These are phyloP conservation scores for Fusarium drepaniforme DNA, from an alignment of 2,329 filamentous ascomycete species.

Conservation along the genomic window DNA sequence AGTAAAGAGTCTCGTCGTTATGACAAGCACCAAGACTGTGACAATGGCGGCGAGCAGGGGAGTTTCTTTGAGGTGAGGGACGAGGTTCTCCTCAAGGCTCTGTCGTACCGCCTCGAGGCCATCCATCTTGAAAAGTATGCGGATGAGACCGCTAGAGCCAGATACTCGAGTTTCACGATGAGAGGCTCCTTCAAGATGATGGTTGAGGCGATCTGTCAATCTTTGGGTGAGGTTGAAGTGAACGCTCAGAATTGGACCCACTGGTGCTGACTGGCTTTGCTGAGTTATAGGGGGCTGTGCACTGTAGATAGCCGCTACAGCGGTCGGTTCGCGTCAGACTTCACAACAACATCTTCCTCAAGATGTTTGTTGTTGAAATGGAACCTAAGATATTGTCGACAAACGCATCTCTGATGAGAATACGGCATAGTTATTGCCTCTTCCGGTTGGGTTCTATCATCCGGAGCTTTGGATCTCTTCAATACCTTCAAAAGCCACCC, in stretches of 20 bases:
- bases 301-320: constrained; percentile 19
- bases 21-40: constrained; percentile 42
- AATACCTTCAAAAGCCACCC: neutral
- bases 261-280: constrained; percentile 29
- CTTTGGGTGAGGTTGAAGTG: constrained; percentile 14
- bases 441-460: neutral
- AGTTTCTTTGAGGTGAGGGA: constrained; percentile 39
- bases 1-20: constrained; percentile 43
- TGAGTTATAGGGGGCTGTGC: constrained; percentile 27
- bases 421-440: neutral
- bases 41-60: constrained; percentile 37
- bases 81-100: constrained; percentile 31
- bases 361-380: neutral
- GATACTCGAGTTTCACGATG: neutral
- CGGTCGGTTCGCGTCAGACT: constrained; percentile 1
- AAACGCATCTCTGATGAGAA: neutral
- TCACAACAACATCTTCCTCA: neutral
- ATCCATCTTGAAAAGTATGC: constrained; percentile 25
- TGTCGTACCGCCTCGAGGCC: constrained; percentile 19
- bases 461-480: neutral
- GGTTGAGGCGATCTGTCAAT: constrained; percentile 33
- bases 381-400: neutral
- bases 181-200: neutral
- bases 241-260: constrained; percentile 26
- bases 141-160: neutral